Conservation (phyloP, 139 green algal species). For the Edaphochlamys debaryana region DNA sequence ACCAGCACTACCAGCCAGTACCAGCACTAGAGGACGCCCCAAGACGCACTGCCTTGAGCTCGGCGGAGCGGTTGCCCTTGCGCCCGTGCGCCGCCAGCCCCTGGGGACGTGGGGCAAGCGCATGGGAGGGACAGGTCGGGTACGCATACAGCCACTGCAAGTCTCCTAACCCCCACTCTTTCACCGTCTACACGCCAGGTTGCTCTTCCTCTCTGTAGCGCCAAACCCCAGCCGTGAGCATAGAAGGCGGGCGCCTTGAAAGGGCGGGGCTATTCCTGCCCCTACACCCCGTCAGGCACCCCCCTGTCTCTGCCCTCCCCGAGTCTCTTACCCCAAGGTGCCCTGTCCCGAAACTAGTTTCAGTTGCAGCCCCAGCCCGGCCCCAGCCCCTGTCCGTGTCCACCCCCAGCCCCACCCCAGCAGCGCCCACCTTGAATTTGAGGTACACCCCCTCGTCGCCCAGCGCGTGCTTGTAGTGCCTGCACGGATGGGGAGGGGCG, state of each 20-base stretch:
- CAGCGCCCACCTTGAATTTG: slow-evolving; percentile 50
- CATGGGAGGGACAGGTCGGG: background rate
- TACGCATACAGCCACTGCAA: background rate
- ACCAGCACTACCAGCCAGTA: no score
- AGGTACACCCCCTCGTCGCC: slow-evolving; percentile 70
- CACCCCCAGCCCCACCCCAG: background rate
- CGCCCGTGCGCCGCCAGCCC: slow-evolving; percentile 28
- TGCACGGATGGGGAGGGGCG: no score
- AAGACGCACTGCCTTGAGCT: no score
- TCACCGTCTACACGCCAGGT: no score
- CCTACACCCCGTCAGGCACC: no score
- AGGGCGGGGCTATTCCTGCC: no score
- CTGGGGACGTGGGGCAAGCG: background rate
- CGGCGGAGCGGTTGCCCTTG: slow-evolving; percentile 1
- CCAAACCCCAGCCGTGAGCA: background rate
- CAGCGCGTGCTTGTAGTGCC: slow-evolving; percentile 87
- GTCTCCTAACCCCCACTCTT: background rate
- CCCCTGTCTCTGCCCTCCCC: no score
- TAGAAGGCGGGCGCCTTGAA: background rate
- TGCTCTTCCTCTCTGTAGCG: no score
- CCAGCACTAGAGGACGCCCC: no score
- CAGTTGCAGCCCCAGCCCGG: background rate
- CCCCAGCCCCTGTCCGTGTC: background rate
- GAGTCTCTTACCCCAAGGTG: background rate
- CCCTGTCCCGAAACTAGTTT: background rate